These are phyloP conservation scores for Collybiopsis confluens DNA, from an alignment of 768 basidiomycete genomes.

Conservation along the genomic window DNA sequence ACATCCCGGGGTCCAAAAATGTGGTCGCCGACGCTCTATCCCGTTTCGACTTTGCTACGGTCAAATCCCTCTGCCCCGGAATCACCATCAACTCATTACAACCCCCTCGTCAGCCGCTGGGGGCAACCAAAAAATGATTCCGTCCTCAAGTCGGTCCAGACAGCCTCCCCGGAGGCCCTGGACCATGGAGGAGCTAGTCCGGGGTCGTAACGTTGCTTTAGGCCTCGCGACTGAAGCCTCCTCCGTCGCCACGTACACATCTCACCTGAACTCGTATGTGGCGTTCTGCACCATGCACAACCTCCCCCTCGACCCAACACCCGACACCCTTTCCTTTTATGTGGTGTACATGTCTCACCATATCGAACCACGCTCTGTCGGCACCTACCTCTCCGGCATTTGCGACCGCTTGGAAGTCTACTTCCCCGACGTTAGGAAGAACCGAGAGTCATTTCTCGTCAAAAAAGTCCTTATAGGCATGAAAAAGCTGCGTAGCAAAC, in stretches of 20 bases:
- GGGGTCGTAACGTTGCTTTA: constrained; percentile 27
- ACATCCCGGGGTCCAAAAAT: constrained; percentile 18
- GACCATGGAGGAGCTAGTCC: constrained; percentile 21
- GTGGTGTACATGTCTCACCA: constrained; percentile 29
- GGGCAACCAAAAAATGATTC: constrained; percentile 19
- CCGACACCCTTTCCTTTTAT: constrained; percentile 32
- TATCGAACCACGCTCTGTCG: constrained; percentile 31
- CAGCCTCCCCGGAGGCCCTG: constrained; percentile 27
- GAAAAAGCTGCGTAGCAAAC: constrained; percentile 7
- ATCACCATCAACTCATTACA: not conserved
- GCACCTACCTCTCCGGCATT: constrained; percentile 34
- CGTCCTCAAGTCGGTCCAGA: constrained; percentile 7
- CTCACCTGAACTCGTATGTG: constrained; percentile 33
- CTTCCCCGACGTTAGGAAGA: constrained; percentile 24
- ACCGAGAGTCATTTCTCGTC: constrained; percentile 19
- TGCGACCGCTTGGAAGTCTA: constrained; percentile 24
- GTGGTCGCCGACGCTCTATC: constrained; percentile 24
- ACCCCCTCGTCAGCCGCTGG: constrained; percentile 11
- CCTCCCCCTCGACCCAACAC: constrained; percentile 30
- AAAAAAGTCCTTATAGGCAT: constrained; percentile 20
- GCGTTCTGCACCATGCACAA: constrained; percentile 26
- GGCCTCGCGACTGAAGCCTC: constrained; percentile 23
- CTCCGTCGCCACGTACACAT: constrained; percentile 22
- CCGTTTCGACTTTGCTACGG: constrained; percentile 8
- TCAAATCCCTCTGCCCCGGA: not conserved